Base-by-base conservation (phyloP, 2,329 filamentous ascomycete genomes). In the Pleochaeta shiraiana region DNA sequence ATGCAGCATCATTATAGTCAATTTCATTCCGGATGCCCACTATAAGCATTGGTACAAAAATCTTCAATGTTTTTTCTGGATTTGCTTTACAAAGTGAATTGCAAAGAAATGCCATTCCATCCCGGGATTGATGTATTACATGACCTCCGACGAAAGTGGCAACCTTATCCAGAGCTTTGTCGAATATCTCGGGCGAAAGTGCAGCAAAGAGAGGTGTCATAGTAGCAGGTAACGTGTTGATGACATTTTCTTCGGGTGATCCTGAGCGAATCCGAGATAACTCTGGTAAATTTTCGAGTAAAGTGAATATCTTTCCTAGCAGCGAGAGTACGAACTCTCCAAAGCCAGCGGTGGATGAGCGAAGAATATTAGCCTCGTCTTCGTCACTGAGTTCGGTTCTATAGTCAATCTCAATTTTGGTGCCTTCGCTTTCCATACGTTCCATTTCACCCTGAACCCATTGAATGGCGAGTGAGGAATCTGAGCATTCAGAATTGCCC, bases 51-150 rank as follows among this genome's bases (percentile, higher is more conserved):
- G 93, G 93, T 34, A 98, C 81, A 64, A 98, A 87, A 16, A 90
- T 83, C 72, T 91, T 93, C 63, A 98, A 79, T 0, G 93, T 90
- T 76, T 96, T 96, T 73, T 92, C 85, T 0, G 95, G 91, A 70
- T 95, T 89, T 69, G 95, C 90, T 75, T 97, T 97, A 79, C 93
- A 95, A 28, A 98, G 79, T 0, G 90, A 88, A 74, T 96, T 97
- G 75, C 92, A 88, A 64, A 97, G 97, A 80, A 95, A 98, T 0
- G 95, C 93, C 87, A 98, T 96, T 7, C 93, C 92, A 78, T 98
- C 93, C 68, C 92, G 81, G 64, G 93, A 92, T 75, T 97, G 93
- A 70, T 98, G 91, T 21, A 98, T 92, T 61, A 98, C 93, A 76
- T 97, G 93, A 67, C 88, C 88, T 0, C 88, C 86, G 30, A 96